A percentile compares a stretch with the other conserved stretches of the same genome.
phyloP scores from a whole-genome alignment of 139 green algal species.

The Dunaliella primolecta region DNA sequence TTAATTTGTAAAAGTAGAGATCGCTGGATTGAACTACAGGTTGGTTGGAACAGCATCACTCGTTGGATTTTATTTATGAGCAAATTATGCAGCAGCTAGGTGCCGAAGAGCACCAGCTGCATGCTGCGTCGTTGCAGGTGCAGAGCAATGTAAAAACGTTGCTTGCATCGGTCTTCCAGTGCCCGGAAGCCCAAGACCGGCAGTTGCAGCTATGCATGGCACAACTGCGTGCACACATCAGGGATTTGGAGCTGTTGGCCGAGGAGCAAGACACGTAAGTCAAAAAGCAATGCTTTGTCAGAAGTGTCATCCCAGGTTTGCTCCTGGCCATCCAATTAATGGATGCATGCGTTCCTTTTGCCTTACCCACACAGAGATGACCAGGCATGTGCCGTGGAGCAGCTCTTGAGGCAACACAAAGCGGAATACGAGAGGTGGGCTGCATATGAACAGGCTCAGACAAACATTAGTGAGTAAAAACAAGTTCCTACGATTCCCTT shows the following conservation, averaged over 20 bases:
- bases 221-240: constrained; percentile 38
- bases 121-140: not conserved
- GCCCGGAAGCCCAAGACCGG: not conserved
- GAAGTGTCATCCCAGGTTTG: too few species aligned
- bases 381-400: constrained; percentile 38
- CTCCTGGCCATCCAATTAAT: too few species aligned
- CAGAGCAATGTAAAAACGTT: not conserved
- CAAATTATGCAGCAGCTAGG: constrained; percentile 10
- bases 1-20: too few species aligned
- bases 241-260: constrained; percentile 63
- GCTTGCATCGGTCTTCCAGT: not conserved
- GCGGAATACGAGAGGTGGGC: constrained; percentile 51
- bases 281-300: too few species aligned
- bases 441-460: too few species aligned
- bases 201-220: constrained; percentile 39
- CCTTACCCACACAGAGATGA: constrained; percentile 49
- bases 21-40: too few species aligned
- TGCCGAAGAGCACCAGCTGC: constrained; percentile 8
- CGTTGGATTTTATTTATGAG: too few species aligned
- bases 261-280: constrained; percentile 80
- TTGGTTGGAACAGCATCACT: too few species aligned
- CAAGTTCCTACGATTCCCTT: too few species aligned
- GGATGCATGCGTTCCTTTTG: too few species aligned
- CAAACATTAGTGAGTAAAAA: too few species aligned
- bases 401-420: constrained; percentile 46